Base-by-base conservation (phyloP, 805 yeast genomes). In the Myxozyma vanderwaltii region DNA sequence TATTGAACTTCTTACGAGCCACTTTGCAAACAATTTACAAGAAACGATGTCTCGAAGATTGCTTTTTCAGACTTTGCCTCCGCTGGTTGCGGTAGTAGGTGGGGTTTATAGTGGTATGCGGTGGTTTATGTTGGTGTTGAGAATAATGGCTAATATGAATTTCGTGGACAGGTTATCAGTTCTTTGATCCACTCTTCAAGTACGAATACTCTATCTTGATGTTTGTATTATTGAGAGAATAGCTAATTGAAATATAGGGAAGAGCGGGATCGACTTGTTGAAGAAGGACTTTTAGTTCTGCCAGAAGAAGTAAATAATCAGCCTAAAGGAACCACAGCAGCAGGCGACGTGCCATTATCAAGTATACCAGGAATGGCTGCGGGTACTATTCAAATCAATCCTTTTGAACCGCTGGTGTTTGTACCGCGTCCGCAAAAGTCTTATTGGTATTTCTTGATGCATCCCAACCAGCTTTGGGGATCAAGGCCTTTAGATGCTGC, bases 181-280 rank as follows among this genome's bases (percentile, higher is more conserved):
- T 58, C 19, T 58, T 58, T 49, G 58, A 58, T 48, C 61, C 61
- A n/a, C 33, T 58, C 23, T 58, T 58, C 36, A 35, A 39, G 61
- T 58, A 43, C 35, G 38, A n/a, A n/a, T n/a, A n/a, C n/a, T n/a
- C n/a, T n/a, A n/a, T n/a, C n/a, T n/a, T n/a, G n/a, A 29, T n/a
- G 15, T 31, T 17, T 36, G 13, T 29, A 12, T 24, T 8, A 13
- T 36, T 21, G 15, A 44, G 4, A 17, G 19, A 15, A 21, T 19
- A 4, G 24, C 39, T 21, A 15, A 24, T 23, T 8, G 13, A 17
- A 7, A 13, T 13, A 41, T 26, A 58, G 61, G 36, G 61, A 52
- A 15, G 61, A 53, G 40, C 54, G 61, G 10, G 54, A 58, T 15
- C n/a, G 58, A 35, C 46, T 48, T 17, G 48, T 58, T 26, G 50